These are phyloP conservation scores for Phytophthora citricola DNA, from an alignment of 352 stramenopile species.

Conservation along the genomic window DNA sequence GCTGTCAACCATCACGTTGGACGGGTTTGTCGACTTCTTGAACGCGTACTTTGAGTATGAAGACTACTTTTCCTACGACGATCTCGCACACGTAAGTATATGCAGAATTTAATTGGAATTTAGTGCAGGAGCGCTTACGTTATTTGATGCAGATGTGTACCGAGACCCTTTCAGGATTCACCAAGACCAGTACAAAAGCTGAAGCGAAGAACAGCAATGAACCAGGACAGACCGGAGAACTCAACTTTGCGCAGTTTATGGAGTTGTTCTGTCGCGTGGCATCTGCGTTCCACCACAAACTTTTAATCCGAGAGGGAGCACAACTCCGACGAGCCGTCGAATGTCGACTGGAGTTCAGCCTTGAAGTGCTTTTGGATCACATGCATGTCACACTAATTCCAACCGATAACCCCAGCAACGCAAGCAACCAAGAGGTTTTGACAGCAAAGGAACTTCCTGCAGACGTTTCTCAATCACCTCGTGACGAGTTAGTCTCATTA, in stretches of 20 bases:
- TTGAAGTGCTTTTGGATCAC: conserved; percentile 63
- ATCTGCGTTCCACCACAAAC: conserved; percentile 54
- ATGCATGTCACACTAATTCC: conserved; percentile 56
- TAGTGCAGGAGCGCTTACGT: too few relatives aligned
- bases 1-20: conserved; percentile 53
- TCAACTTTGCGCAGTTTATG: conserved; percentile 70
- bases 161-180: conserved; percentile 15
- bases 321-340: conserved; percentile 63
- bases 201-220: conserved; percentile 15
- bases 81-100: conserved; percentile 43
- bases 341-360: conserved; percentile 69
- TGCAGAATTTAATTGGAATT: not conserved
- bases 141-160: conserved; percentile 21
- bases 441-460: not conserved
- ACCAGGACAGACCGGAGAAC: conserved; percentile 4
- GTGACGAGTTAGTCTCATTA: conserved; percentile 26
- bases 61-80: conserved; percentile 64
- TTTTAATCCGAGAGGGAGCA: conserved; percentile 53
- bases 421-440: conserved; percentile 6
- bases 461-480: conserved; percentile 15
- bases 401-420: conserved; percentile 5
- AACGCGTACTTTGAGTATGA: conserved; percentile 85
- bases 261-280: conserved; percentile 72
- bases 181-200: not conserved
- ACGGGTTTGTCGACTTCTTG: conserved; percentile 81